phyloP scores from a whole-genome alignment of 2,329 filamentous ascomycete species.

The Pseudofabraea citricarpa region DNA sequence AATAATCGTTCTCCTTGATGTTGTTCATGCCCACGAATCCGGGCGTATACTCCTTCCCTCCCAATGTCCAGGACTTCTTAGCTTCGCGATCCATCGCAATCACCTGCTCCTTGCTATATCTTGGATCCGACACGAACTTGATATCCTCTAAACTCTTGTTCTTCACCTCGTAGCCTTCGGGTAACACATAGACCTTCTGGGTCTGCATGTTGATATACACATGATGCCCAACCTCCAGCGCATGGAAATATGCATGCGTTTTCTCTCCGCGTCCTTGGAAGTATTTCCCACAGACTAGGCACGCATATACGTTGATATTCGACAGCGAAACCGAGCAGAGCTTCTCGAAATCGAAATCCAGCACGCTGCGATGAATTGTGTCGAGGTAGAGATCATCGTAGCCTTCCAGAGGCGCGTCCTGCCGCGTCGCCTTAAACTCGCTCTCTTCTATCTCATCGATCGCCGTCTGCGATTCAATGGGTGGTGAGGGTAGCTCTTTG shows the following conservation, averaged over 20 bases:
- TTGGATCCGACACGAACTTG: slow-evolving; percentile 93
- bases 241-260: slow-evolving; percentile 96
- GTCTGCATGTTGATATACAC: slow-evolving; percentile 98
- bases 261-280: slow-evolving; percentile 91
- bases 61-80: slow-evolving; percentile 68
- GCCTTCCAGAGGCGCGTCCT: slow-evolving; percentile 75
- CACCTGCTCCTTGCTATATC: slow-evolving; percentile 77
- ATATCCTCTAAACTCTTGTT: slow-evolving; percentile 96
- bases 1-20: slow-evolving; percentile 98
- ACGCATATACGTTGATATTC: slow-evolving; percentile 98
- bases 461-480: slow-evolving; percentile 20
- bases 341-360: slow-evolving; percentile 99
- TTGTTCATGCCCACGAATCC: slow-evolving; percentile 99
- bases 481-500: slow-evolving; percentile 9
- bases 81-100: slow-evolving; percentile 66
- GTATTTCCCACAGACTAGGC: slow-evolving; percentile 95
- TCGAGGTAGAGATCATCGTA: slow-evolving; percentile 97
- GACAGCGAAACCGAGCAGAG: slow-evolving; percentile 92
- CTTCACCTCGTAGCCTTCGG: slow-evolving; percentile 94
- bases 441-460: slow-evolving; percentile 27
- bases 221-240: slow-evolving; percentile 91
- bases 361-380: slow-evolving; percentile 86
- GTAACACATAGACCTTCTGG: slow-evolving; percentile 85
- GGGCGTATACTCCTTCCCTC: slow-evolving; percentile 80
- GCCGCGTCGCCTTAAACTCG: slow-evolving; percentile 50